Evolutionary conservation across 306 rosid genomes (phyloP).

Genomic region (Quercus gilva): DNA sequence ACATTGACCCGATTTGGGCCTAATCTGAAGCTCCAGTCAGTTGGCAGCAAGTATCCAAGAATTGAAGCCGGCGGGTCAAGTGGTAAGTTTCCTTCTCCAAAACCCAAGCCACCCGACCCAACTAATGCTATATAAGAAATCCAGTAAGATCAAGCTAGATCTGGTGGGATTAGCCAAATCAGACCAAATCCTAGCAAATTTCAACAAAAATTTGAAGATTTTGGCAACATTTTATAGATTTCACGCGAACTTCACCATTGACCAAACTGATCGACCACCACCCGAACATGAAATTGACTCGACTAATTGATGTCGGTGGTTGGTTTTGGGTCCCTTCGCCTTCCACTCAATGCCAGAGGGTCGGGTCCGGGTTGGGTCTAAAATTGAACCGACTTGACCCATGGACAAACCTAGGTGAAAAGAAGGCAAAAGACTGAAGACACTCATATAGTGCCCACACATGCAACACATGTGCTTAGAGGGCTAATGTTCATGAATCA

Average conservation of each 20-base stretch:
- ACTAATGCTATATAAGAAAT: too few relatives aligned
- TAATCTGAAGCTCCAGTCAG: fast-evolving
- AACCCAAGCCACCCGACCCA: fast-evolving
- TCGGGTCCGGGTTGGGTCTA: fast-evolving
- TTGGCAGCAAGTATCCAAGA: fast-evolving
- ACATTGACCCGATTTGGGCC: fast-evolving
- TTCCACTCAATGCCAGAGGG: fast-evolving
- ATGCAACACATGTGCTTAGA: too few relatives aligned
- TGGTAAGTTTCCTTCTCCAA: too few relatives aligned
- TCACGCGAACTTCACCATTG: fast-evolving
- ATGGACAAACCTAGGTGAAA: fast-evolving
- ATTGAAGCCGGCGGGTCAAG: fast-evolving
- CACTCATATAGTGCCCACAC: too few relatives aligned
- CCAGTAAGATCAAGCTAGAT: fast-evolving
- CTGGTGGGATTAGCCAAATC: too few relatives aligned
- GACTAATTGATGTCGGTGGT: too few relatives aligned
- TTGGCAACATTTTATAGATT: too few relatives aligned
- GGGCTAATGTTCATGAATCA: too few relatives aligned
- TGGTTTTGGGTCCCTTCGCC: fast-evolving
- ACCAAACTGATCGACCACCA: fast-evolving
- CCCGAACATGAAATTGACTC: too few relatives aligned
- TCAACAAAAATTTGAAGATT: too few relatives aligned
- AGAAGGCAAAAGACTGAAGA: too few relatives aligned
- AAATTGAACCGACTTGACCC: fast-evolving
- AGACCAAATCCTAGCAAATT: too few relatives aligned